A percentile compares a stretch with the other conserved stretches of the same genome.
These are phyloP conservation scores for Venturia aucupariae DNA, from an alignment of 2,329 filamentous ascomycete species.

Conservation along the genomic window DNA sequence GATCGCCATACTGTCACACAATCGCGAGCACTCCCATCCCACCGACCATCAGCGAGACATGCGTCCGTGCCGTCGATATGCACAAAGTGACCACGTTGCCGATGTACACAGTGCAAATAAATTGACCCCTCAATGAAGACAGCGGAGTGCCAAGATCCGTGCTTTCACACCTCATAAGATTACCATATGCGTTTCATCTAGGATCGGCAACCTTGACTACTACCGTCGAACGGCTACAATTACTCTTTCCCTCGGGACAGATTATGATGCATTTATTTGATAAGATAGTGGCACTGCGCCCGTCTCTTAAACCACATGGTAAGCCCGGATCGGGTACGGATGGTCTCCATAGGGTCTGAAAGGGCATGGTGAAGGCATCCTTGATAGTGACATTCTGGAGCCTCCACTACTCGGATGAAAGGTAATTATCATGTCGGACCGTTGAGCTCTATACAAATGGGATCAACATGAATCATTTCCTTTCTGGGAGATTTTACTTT, in stretches of 20 bases:
- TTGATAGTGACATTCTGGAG: neutral
- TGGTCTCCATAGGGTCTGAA: neutral
- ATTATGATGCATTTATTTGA: neutral
- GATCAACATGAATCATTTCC: neutral
- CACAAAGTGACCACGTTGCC: neutral
- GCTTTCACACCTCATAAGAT: neutral
- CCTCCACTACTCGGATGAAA: neutral
- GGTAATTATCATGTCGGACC: neutral
- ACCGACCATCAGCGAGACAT: neutral
- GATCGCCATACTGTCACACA: neutral
- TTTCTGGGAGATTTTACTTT: neutral
- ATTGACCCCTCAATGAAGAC: neutral
- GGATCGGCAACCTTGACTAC: neutral
- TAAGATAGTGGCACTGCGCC: neutral
- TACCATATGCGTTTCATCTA: neutral
- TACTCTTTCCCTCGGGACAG: neutral
- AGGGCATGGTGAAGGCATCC: neutral
- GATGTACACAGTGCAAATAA: neutral
- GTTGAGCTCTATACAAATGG: neutral
- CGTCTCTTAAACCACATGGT: neutral
- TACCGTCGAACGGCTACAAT: neutral
- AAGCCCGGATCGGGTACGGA: neutral
- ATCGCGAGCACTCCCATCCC: neutral
- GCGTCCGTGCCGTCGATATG: neutral
- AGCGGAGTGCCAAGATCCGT: neutral